Percentiles rank a stretch among this genome's conserved stretches.
Conservation (phyloP, 768 basidiomycete species). For the Ramaria sp. region DNA sequence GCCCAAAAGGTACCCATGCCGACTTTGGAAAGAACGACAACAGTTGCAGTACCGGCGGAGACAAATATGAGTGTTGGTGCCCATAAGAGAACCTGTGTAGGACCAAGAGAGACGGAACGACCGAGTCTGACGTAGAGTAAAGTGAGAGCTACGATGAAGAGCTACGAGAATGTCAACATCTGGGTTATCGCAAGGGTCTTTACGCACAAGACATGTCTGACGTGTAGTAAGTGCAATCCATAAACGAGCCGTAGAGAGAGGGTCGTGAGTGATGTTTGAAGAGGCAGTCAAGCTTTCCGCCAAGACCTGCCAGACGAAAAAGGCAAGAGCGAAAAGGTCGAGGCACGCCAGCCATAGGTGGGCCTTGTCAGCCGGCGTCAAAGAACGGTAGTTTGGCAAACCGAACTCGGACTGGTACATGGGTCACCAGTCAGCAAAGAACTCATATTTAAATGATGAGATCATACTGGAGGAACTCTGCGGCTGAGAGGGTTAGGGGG, state of each 20-base stretch:
- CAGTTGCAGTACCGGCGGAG: slow-evolving; percentile 44
- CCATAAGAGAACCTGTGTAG: slow-evolving; percentile 68
- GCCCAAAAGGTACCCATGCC: slow-evolving; percentile 44
- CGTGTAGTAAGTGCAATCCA: slow-evolving; percentile 60
- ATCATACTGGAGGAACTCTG: slow-evolving; percentile 58
- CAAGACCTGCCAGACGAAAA: slow-evolving; percentile 60
- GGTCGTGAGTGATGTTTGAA: slow-evolving; percentile 33
- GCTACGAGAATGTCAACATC: slow-evolving; percentile 7
- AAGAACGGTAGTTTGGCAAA: slow-evolving; percentile 53
- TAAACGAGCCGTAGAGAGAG: slow-evolving; percentile 45
- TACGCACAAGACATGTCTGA: slow-evolving; percentile 45
- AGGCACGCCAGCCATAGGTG: slow-evolving; percentile 65
- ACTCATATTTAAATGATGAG: slow-evolving; percentile 14
- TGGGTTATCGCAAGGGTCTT: background rate
- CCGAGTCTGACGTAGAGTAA: slow-evolving; percentile 63
- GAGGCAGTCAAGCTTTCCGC: slow-evolving; percentile 39
- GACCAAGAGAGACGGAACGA: slow-evolving; percentile 56
- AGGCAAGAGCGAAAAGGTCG: slow-evolving; percentile 48
- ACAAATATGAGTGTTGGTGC: slow-evolving; percentile 47
- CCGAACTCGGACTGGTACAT: slow-evolving; percentile 57
- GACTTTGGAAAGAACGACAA: slow-evolving; percentile 45
- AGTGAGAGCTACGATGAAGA: slow-evolving; percentile 48
- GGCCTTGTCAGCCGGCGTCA: slow-evolving; percentile 58
- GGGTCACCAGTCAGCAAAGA: slow-evolving; percentile 13
- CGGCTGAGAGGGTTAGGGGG: slow-evolving; percentile 64